Evolutionary conservation across 306 rosid species (phyloP), one percentile per base, ranked within the genome.

Genomic region (Pterocarpus santalinus): DNA sequence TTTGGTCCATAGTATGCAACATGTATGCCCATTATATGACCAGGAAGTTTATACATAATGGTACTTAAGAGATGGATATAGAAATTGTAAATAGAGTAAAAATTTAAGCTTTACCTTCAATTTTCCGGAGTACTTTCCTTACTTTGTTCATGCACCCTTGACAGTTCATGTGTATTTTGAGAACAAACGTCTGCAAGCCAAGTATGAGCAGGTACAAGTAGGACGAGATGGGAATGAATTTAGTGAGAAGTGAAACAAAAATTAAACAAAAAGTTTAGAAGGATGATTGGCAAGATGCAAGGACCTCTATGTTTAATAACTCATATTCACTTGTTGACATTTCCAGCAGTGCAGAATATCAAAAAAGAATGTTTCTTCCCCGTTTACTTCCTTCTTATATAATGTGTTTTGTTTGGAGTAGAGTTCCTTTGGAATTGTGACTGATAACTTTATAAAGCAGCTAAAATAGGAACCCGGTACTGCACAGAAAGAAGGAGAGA

Each of bases 151-250:
- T 70, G 81, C 93, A 89, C n/a, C 97, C 94, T 79, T 83, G 78
- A 75, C 91, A 89, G 74, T 90, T 83, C 10, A 92, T 73, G 81
- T 87, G 89, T 63, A 88, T 90, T 79, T 88, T 88, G 71, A 92
- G 89, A 76, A 81, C 68, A 71, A 47, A 76, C 7, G 69, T 90
- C 89, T 88, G 89, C 22, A 70, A 52, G 34, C 28, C 14, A 85
- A 51, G 5, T 60, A 66, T 16, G 10, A 51, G 38, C 17, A 78
- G 13, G n/a, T 15, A 65, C 41, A 81, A 9, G 8, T 39, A 14
- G 77, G 49, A 66, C 14, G 75, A 55, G 32, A 81, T 8, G 46
- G 15, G 17, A 75, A 63, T 56, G 72, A 8, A 61, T 35, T 32
- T 62, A 68, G 22, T 11, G 22, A 75, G 2, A 55, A 41, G 3